Evolutionary conservation across 139 green algal species (phyloP).

Genomic region (Edaphochlamys debaryana): DNA sequence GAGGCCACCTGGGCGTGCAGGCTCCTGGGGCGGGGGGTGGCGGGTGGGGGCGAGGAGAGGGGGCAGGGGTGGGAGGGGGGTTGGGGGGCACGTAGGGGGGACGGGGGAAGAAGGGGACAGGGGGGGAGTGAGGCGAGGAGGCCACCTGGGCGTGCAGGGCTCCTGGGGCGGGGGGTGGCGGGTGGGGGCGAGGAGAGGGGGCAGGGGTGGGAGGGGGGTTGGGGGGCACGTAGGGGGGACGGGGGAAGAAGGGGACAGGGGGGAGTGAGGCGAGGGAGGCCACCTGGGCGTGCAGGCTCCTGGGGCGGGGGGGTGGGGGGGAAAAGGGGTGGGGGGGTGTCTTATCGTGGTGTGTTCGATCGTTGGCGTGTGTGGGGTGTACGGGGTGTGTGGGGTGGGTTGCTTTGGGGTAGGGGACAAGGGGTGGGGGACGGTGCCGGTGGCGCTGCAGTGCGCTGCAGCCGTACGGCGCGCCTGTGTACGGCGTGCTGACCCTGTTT

Average conservation of each 20-base stretch:
- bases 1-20: slow-evolving; percentile 77
- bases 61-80: no score
- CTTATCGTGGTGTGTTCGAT: no score
- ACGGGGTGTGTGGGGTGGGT: background rate
- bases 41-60: background rate
- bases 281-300: slow-evolving; percentile 82
- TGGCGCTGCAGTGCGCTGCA: no score
- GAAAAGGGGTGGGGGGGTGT: background rate
- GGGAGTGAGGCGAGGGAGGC: slow-evolving; percentile 55
- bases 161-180: slow-evolving; percentile 42
- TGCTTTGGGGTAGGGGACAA: background rate
- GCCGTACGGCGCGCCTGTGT: no score
- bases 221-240: background rate
- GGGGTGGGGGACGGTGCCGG: background rate
- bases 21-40: slow-evolving; percentile 47
- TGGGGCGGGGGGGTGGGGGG: slow-evolving; percentile 20
- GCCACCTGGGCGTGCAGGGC: slow-evolving; percentile 79
- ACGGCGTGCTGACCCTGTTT: no score
- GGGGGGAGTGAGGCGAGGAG: slow-evolving; percentile 56
- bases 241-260: no score
- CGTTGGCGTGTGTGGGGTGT: no score
- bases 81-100: background rate
- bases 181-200: background rate
- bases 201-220: no score
- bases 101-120: no score